Percentiles rank a stretch among this genome's conserved stretches.
phyloP scores from a whole-genome alignment of 768 basidiomycete species.

The Russula olivacea region DNA sequence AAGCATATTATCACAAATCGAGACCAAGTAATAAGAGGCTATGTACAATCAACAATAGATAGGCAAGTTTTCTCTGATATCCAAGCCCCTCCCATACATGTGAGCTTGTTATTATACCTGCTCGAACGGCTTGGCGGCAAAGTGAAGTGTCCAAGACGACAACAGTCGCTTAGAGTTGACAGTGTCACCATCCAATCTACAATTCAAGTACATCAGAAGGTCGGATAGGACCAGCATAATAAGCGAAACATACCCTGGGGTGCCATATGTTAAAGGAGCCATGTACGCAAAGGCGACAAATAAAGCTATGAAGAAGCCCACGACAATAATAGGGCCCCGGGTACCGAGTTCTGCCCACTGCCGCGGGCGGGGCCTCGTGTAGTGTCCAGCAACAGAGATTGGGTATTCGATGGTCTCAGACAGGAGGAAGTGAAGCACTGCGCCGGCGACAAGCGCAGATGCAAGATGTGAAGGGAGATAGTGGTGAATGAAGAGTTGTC shows the following conservation, averaged over 20 bases:
- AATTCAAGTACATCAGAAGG: conserved; percentile 16
- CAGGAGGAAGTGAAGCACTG: conserved; percentile 84
- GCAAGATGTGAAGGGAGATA: conserved; percentile 96
- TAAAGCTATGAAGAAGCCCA: conserved; percentile 51
- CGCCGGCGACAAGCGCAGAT: conserved; percentile 86
- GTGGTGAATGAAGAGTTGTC: conserved; percentile 95
- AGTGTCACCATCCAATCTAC: conserved; percentile 74
- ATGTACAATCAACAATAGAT: conserved; percentile 1
- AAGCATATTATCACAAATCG: background rate
- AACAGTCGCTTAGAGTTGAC: conserved; percentile 82
- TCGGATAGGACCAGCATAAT: conserved; percentile 6
- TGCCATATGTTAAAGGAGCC: conserved; percentile 90
- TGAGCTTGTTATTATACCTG: conserved; percentile 1
- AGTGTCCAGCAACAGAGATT: conserved; percentile 68
- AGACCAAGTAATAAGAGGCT: background rate
- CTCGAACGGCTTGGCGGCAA: conserved; percentile 61
- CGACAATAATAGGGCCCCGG: conserved; percentile 64
- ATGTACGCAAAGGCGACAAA: conserved; percentile 68
- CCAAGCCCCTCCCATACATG: background rate
- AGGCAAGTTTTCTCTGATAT: background rate
- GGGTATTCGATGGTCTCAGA: conserved; percentile 92
- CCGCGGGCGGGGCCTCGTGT: conserved; percentile 38
- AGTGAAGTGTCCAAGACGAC: conserved; percentile 91
- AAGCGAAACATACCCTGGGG: conserved; percentile 70
- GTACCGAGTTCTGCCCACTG: conserved; percentile 71